A percentile compares a stretch with the other conserved stretches of the same genome.
Evolutionary conservation across 441 rosid species (phyloP).

Genomic region (Metrosideros polymorpha): DNA sequence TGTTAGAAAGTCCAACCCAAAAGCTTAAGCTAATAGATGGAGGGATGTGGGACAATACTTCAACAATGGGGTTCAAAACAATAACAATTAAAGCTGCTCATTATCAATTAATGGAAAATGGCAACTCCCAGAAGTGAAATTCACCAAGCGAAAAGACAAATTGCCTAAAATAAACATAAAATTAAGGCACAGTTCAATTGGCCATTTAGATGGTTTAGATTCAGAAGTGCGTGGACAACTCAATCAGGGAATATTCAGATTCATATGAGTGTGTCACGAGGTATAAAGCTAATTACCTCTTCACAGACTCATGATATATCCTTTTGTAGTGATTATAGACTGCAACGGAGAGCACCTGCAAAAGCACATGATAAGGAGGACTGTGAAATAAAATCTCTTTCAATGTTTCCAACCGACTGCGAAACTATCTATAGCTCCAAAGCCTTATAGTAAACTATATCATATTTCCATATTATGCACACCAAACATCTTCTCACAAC

Average conservation of each 20-base stretch:
- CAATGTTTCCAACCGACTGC: not conserved
- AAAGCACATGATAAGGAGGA: not conserved
- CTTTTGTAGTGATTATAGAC: conserved; percentile 97
- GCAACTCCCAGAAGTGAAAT: not conserved
- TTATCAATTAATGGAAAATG: not conserved
- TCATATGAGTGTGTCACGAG: not conserved
- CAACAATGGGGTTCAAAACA: not conserved
- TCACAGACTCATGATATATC: conserved; percentile 53
- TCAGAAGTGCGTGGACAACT: not conserved
- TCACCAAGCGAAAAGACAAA: not conserved
- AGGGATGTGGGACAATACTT: too few relatives aligned
- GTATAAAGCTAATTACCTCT: conserved; percentile 45
- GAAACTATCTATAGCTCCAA: not conserved
- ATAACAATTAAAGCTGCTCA: not conserved
- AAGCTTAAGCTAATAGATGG: too few relatives aligned
- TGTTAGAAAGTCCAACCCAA: too few relatives aligned
- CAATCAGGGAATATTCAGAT: not conserved
- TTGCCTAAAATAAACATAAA: not conserved
- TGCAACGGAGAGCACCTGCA: conserved; percentile 90
- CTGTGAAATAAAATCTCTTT: not conserved
- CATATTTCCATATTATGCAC: not conserved
- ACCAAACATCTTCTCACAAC: not conserved
- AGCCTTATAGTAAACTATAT: not conserved
- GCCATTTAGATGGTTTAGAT: not conserved
- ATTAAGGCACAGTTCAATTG: not conserved